These are phyloP conservation scores for Daldinia childiae DNA, from an alignment of 495 filamentous ascomycete genomes.

Conservation along the genomic window DNA sequence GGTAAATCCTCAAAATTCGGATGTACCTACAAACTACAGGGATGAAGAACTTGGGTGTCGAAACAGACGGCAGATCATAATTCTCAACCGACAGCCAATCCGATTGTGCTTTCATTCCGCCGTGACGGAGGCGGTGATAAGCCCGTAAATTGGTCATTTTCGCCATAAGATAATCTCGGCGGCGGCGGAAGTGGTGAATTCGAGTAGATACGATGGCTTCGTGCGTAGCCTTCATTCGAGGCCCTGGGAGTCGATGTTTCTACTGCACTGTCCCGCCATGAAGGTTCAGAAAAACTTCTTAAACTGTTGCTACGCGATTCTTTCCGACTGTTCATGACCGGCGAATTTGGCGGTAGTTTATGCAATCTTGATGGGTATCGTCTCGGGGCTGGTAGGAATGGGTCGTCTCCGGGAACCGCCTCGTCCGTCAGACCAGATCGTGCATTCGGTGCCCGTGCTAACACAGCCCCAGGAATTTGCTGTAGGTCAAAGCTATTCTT, in stretches of 20 bases:
- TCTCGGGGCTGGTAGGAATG: slow-evolving; percentile 53
- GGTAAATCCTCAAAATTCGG: slow-evolving; percentile 22
- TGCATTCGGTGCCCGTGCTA: slow-evolving; percentile 59
- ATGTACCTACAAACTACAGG: slow-evolving; percentile 15
- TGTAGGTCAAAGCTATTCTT: slow-evolving; percentile 57
- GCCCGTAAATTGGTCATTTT: slow-evolving; percentile 49
- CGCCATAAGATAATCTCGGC: slow-evolving; percentile 51
- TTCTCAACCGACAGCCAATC: slow-evolving; percentile 56
- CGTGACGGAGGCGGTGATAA: slow-evolving; percentile 54
- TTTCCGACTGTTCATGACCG: slow-evolving; percentile 46
- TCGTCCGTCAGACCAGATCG: slow-evolving; percentile 60
- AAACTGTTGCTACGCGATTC: slow-evolving; percentile 54
- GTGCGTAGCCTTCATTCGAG: slow-evolving; percentile 19
- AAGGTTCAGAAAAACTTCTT: slow-evolving; percentile 50
- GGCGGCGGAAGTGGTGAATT: slow-evolving; percentile 55
- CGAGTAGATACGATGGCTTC: slow-evolving; percentile 51
- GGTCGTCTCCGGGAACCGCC: slow-evolving; percentile 57
- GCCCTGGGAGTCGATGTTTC: slow-evolving; percentile 30
- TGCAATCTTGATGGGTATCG: slow-evolving; percentile 55
- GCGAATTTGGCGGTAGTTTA: slow-evolving; percentile 52
- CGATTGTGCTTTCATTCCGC: slow-evolving; percentile 51
- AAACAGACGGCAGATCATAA: slow-evolving; percentile 16
- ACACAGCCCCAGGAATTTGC: slow-evolving; percentile 51
- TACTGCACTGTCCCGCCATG: slow-evolving; percentile 39
- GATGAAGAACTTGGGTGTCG: slow-evolving; percentile 3